Conservation (phyloP, 495 filamentous ascomycete genomes). For the Aspergillus saccharolyticus region DNA sequence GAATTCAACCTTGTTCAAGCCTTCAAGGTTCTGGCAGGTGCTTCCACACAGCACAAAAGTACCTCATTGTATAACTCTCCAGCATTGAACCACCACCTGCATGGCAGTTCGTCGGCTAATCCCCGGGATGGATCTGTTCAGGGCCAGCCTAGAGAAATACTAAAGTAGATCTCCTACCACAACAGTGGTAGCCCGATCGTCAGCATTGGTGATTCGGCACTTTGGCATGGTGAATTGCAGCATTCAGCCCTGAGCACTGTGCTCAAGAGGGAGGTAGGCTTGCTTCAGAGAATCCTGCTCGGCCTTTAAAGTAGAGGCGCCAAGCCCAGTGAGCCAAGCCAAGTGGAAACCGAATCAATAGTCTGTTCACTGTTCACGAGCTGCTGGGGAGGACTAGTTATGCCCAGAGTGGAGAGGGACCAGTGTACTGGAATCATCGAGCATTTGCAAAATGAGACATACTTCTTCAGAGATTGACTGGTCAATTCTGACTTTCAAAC, state of each 20-base stretch:
- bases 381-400: not conserved
- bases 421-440: not conserved
- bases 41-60: not conserved
- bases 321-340: not conserved
- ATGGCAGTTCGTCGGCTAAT: not conserved
- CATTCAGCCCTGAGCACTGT: not conserved
- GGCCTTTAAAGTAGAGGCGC: not conserved
- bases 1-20: too few relatives aligned
- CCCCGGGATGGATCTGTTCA: not conserved
- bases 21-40: too few relatives aligned
- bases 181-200: not conserved
- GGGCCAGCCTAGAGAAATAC: not conserved
- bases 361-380: not conserved
- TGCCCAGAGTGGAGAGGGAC: not conserved
- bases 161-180: not conserved
- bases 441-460: not conserved
- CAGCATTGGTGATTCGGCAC: not conserved
- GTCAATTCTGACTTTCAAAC: not conserved
- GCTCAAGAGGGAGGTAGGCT: not conserved
- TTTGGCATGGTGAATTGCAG: not conserved
- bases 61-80: not conserved
- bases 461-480: not conserved
- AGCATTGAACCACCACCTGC: not conserved
- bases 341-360: conserved; percentile 3
- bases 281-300: not conserved